phyloP scores from a whole-genome alignment of 345 rosid species.

The Punica granatum region DNA sequence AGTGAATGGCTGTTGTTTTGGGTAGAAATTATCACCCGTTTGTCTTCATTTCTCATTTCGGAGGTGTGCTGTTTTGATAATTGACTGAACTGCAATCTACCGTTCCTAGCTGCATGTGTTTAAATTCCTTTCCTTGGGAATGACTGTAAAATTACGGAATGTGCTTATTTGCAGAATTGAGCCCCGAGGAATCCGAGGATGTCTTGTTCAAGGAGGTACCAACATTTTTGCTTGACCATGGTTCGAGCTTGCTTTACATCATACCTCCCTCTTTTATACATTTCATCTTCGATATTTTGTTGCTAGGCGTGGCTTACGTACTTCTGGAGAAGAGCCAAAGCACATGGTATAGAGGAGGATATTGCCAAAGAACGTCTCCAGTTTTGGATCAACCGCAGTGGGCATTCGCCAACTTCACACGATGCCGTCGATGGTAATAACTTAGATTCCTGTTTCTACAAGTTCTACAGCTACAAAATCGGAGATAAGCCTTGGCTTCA shows the following conservation, averaged over 20 bases:
- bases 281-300: conserved; percentile 1
- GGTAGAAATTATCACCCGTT: neutral
- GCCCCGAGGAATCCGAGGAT: conserved; percentile 95
- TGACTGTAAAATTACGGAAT: conserved; percentile 8
- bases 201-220: conserved; percentile 93
- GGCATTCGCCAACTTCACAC: conserved; percentile 76
- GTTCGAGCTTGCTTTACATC: neutral
- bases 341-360: conserved; percentile 68
- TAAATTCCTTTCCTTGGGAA: neutral
- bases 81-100: neutral
- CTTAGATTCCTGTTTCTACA: neutral
- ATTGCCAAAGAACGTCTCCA: conserved; percentile 70
- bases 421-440: conserved; percentile 77
- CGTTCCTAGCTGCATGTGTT: neutral
- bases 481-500: neutral
- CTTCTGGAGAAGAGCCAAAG: conserved; percentile 92
- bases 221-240: conserved; percentile 1
- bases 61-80: neutral
- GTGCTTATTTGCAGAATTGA: conserved; percentile 53
- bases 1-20: too few species aligned
- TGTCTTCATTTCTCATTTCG: neutral
- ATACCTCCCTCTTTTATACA: neutral
- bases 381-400: conserved; percentile 78
- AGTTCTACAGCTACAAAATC: neutral
- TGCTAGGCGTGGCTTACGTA: conserved; percentile 96